Evolutionary conservation across 2,329 filamentous ascomycete species (phyloP).

Genomic region (Chrysoporthe puriensis): DNA sequence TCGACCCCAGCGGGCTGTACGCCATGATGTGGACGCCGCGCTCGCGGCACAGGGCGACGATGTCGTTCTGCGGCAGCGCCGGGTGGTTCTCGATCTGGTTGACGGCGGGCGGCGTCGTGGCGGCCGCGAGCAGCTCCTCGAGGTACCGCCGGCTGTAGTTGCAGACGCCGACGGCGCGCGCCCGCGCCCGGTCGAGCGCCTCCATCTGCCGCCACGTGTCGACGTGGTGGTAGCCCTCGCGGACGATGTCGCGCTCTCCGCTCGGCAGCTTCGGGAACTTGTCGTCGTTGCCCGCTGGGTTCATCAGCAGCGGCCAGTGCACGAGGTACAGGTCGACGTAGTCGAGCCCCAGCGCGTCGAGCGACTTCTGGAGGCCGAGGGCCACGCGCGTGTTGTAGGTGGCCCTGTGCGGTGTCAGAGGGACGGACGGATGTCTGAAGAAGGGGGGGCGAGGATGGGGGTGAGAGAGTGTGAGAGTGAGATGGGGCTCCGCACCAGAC

Average conservation of each 20-base stretch:
- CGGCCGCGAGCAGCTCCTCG: conserved; percentile 55
- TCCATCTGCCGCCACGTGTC: conserved; percentile 81
- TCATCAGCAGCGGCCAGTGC: conserved; percentile 84
- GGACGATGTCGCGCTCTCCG: conserved; percentile 74
- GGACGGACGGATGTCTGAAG: background rate
- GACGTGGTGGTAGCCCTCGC: conserved; percentile 66
- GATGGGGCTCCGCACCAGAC: conserved; percentile 59
- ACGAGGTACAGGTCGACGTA: conserved; percentile 83
- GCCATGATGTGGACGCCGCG: conserved; percentile 74
- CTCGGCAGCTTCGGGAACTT: conserved; percentile 75
- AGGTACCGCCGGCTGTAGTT: conserved; percentile 63
- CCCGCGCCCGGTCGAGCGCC: conserved; percentile 62
- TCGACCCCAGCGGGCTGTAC: conserved; percentile 69
- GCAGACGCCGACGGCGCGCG: conserved; percentile 57
- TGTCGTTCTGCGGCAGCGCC: conserved; percentile 70
- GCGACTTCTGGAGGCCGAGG: conserved; percentile 71
- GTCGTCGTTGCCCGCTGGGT: conserved; percentile 74
- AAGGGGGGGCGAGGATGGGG: no score
- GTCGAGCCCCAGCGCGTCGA: conserved; percentile 74
- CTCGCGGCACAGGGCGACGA: conserved; percentile 68
- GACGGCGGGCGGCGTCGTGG: conserved; percentile 59
- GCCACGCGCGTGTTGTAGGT: conserved; percentile 74
- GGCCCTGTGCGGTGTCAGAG: conserved; percentile 41
- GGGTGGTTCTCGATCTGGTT: conserved; percentile 80
- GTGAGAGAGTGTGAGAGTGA: no score